Conservation (phyloP, 306 rosid species). For the Vigna radiata region DNA sequence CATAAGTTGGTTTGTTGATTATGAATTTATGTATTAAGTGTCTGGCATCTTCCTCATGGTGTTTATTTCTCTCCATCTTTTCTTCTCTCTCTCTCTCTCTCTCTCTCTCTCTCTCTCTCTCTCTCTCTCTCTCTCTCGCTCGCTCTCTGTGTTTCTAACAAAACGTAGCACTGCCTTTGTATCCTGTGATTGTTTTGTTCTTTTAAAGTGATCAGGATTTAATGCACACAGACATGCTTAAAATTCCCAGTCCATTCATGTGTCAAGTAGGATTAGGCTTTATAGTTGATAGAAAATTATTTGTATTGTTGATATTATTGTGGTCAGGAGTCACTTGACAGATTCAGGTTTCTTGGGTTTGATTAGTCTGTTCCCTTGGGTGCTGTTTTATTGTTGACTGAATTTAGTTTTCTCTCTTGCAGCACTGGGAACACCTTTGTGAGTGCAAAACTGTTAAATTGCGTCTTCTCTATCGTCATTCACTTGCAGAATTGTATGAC, state of each 20-base stretch:
- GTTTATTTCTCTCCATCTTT: background rate
- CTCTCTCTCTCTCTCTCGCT: conserved; percentile 1
- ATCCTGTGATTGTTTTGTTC: background rate
- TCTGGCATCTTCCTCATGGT: conserved; percentile 13
- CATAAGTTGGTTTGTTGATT: background rate
- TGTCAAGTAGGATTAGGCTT: conserved; percentile 36
- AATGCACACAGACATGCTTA: background rate
- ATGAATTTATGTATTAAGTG: background rate
- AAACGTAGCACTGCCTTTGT: background rate
- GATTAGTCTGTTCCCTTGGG: conserved; percentile 3
- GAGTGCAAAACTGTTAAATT: conserved; percentile 82
- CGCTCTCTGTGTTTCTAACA: background rate
- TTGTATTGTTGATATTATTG: conserved; percentile 13
- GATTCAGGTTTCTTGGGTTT: conserved; percentile 25
- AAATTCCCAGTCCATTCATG: conserved; percentile 19
- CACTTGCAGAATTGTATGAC: conserved; percentile 83
- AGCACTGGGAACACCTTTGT: conserved; percentile 95
- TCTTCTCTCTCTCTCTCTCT: conserved; percentile 13
- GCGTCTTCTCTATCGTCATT: conserved; percentile 81
- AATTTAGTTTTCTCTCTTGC: conserved; percentile 49
- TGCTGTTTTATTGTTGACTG: conserved; percentile 42
- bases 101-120: no score
- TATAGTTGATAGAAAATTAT: background rate
- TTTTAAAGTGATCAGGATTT: conserved; percentile 18
- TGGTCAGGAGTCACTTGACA: conserved; percentile 36